phyloP scores from a whole-genome alignment of 441 rosid species.

The Erodium trifolium region DNA sequence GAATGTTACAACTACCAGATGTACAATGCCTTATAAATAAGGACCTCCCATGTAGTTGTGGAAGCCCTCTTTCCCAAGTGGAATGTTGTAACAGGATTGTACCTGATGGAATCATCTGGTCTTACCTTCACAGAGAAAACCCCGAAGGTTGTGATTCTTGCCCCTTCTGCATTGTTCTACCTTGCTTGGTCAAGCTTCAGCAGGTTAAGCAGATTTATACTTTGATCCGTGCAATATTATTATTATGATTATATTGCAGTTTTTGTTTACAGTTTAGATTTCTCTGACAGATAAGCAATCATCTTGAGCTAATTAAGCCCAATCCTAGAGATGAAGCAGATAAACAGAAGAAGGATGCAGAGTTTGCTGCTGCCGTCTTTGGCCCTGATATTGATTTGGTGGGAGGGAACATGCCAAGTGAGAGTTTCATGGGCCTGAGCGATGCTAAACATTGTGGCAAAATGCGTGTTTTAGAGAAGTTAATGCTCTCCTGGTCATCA shows the following conservation, averaged over 20 bases:
- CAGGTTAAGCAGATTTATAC: conserved; percentile 38
- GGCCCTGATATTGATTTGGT: conserved; percentile 68
- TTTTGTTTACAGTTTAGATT: conserved; percentile 12
- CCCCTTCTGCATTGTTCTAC: conserved; percentile 91
- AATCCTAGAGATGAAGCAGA: conserved; percentile 76
- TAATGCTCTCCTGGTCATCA: conserved; percentile 72
- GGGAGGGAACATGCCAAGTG: conserved; percentile 63
- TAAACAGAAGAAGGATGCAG: conserved; percentile 82
- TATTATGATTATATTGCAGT: conserved; percentile 5
- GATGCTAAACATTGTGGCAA: conserved; percentile 85
- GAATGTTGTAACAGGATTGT: conserved; percentile 86
- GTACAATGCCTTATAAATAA: conserved; percentile 82
- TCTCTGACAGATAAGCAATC: conserved; percentile 68
- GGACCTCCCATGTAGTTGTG: conserved; percentile 76
- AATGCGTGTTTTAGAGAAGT: conserved; percentile 79
- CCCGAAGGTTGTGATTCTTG: conserved; percentile 92
- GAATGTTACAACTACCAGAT: conserved; percentile 80
- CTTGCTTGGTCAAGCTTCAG: conserved; percentile 88
- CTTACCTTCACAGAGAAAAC: conserved; percentile 69
- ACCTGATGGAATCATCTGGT: conserved; percentile 85
- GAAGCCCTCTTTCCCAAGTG: conserved; percentile 81
- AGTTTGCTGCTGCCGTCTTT: conserved; percentile 74
- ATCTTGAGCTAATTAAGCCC: conserved; percentile 89
- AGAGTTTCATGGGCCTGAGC: conserved; percentile 78
- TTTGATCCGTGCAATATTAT: neutral